A percentile compares a stretch with the other conserved stretches of the same genome.
Evolutionary conservation across 208 protist genomes (phyloP).

Genomic region (Blastocrithidia nonstop): DNA sequence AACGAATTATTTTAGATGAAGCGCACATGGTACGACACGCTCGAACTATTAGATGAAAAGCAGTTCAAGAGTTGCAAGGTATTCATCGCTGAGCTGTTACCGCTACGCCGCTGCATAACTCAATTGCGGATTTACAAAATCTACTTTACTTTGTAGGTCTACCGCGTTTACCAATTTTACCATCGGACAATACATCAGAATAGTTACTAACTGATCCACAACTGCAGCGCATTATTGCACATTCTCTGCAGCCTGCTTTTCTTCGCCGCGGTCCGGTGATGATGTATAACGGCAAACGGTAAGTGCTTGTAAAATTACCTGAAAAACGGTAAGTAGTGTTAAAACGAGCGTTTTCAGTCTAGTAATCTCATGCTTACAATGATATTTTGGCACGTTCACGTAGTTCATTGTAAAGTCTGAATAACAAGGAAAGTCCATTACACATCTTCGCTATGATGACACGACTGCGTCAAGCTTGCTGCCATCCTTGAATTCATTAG

Average conservation of each 20-base stretch:
- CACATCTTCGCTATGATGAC: slow-evolving; percentile 90
- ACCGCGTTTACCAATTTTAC: slow-evolving; percentile 56
- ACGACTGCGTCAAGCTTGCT: slow-evolving; percentile 85
- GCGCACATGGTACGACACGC: slow-evolving; percentile 87
- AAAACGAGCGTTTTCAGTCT: slow-evolving; percentile 40
- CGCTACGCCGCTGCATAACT: slow-evolving; percentile 90
- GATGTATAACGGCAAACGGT: slow-evolving; percentile 60
- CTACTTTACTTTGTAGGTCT: slow-evolving; percentile 73
- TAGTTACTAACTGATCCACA: slow-evolving; percentile 61
- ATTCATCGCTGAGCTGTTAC: slow-evolving; percentile 85
- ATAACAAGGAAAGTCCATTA: slow-evolving; percentile 42
- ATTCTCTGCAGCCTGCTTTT: slow-evolving; percentile 78
- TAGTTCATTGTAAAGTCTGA: slow-evolving; percentile 26
- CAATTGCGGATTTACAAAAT: slow-evolving; percentile 85
- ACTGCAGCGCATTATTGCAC: slow-evolving; percentile 68
- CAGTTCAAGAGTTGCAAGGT: slow-evolving; percentile 62
- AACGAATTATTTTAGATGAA: slow-evolving; percentile 90
- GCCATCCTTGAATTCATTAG: slow-evolving; percentile 80
- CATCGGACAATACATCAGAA: slow-evolving; percentile 43
- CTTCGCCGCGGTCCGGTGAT: slow-evolving; percentile 74
- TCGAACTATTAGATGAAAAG: slow-evolving; percentile 70
- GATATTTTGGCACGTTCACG: slow-evolving; percentile 61
- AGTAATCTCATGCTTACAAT: slow-evolving; percentile 79
- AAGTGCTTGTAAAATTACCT: slow-evolving; percentile 72
- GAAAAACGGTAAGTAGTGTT: slow-evolving; percentile 55